Evolutionary conservation across 495 filamentous ascomycete species (phyloP), one percentile per base, ranked within the genome.

Genomic region (Chaetomium cochliodes): DNA sequence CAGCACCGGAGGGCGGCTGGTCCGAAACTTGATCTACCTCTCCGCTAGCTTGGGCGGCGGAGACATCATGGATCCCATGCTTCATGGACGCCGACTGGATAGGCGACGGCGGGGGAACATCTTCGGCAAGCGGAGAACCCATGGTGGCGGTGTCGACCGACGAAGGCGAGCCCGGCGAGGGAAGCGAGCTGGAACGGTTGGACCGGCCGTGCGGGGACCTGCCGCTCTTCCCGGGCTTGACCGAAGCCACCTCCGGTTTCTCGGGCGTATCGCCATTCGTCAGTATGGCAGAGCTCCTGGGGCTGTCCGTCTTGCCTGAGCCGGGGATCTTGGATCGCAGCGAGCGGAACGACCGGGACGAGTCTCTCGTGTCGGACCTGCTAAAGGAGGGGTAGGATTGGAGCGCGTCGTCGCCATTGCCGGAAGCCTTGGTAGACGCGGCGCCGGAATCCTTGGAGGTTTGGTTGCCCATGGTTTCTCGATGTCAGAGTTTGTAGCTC

Each of bases 11-110:
- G 20, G 91, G 92, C 20, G 96, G 93, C 50, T 86, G 88, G 70
- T 99, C 94, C n/a, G 94, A 98, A 5, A 99, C 92, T 69, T 91
- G 86, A 70, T 96, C 96, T 18, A 99, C 92, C 78, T 98, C 94
- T 25, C 92, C 92, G 64, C 85, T 90, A 60, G 89, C 85, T 72
- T 94, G 88, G 62, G 92, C 93, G 25, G 87, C 87, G 57, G 85
- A 82, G 39, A 98, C 85, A 78, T 92, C 87, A 68, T 90, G 86
- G 69, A 93, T 89, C 47, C 91, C 89, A 12, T 71, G 52, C 61
- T 68, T 76, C 67, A 96, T 76, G 18, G 91, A 91, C 58, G 85
- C 81, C 25, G 90, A 93, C 70, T 93, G 86, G 30, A 92, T 86
- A 2, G 94, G 96, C 2, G 93, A 97, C 60, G 94, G 96, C 9